Percentiles rank a stretch among this genome's conserved stretches.
phyloP scores from a whole-genome alignment of 129 eudicot genomes.

The Lactuca sativa region DNA sequence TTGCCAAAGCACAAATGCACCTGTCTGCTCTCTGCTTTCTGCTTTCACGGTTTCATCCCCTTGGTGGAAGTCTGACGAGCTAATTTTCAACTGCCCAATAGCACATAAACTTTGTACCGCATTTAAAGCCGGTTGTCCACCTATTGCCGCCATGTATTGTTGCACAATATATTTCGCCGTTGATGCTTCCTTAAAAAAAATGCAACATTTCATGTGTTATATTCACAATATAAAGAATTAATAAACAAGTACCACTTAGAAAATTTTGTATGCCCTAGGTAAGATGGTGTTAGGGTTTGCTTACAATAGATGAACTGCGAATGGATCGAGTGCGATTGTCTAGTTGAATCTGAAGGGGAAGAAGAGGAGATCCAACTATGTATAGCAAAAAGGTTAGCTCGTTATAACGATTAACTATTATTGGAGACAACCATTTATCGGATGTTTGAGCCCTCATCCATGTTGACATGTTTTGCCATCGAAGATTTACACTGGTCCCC shows the following conservation, averaged over 20 bases:
- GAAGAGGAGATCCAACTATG: constrained; percentile 78
- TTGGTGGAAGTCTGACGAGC: constrained; percentile 75
- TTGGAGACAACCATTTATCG: constrained; percentile 74
- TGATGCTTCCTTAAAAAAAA: constrained; percentile 72
- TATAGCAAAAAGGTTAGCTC: constrained; percentile 79
- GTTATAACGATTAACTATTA: constrained; percentile 65
- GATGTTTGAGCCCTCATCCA: constrained; percentile 93
- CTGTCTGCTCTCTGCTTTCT: constrained; percentile 59
- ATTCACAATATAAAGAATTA: background rate
- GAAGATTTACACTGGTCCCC: constrained; percentile 60
- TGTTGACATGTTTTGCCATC: constrained; percentile 91
- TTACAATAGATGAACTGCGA: constrained; percentile 74
- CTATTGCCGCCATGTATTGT: constrained; percentile 95
- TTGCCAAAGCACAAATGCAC: constrained; percentile 94
- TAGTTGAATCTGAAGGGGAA: constrained; percentile 77
- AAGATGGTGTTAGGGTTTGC: constrained; percentile 18
- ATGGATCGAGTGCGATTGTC: constrained; percentile 54
- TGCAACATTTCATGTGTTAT: constrained; percentile 9
- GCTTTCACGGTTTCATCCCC: constrained; percentile 66
- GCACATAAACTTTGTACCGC: constrained; percentile 82
- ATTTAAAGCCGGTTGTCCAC: constrained; percentile 76
- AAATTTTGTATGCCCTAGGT: background rate
- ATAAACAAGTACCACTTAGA: background rate
- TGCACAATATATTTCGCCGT: constrained; percentile 92
- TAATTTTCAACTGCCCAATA: constrained; percentile 76